Evolutionary conservation across 371 early-diverging fungal species (phyloP).

Genomic region (Apophysomyces ossiformis): DNA sequence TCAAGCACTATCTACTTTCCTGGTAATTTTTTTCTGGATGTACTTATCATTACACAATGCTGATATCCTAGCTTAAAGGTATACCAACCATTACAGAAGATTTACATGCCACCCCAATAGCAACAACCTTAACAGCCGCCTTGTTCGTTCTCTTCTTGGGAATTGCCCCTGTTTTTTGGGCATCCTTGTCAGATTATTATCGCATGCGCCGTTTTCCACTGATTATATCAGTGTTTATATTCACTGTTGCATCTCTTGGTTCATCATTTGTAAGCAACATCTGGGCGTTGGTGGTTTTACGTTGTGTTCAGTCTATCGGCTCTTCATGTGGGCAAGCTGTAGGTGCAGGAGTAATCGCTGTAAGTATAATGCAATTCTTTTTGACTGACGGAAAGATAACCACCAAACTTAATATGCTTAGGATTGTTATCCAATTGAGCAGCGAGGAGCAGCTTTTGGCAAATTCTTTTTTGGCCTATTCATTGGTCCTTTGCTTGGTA

Average conservation of each 20-base stretch:
- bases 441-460: constrained; percentile 43
- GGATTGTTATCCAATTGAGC: constrained; percentile 35
- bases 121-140: constrained; percentile 60
- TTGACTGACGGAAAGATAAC: background rate
- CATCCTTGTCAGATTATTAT: constrained; percentile 65
- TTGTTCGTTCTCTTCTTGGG: constrained; percentile 63
- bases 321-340: constrained; percentile 66
- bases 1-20: constrained; percentile 30
- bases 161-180: constrained; percentile 68
- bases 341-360: constrained; percentile 58
- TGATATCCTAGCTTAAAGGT: constrained; percentile 29
- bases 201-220: constrained; percentile 64
- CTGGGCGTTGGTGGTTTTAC: constrained; percentile 62
- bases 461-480: constrained; percentile 59
- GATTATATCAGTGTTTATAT: constrained; percentile 61
- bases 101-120: constrained; percentile 49
- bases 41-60: background rate
- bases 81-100: constrained; percentile 51
- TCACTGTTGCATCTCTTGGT: constrained; percentile 66
- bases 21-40: constrained; percentile 1
- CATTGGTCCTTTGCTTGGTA: constrained; percentile 53
- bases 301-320: constrained; percentile 75
- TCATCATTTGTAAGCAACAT: constrained; percentile 65
- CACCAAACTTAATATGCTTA: background rate
- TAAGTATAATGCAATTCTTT: background rate